Base-by-base conservation (phyloP, 1,284 basidiomycete species). In the Ceratobasidium sp. region DNA sequence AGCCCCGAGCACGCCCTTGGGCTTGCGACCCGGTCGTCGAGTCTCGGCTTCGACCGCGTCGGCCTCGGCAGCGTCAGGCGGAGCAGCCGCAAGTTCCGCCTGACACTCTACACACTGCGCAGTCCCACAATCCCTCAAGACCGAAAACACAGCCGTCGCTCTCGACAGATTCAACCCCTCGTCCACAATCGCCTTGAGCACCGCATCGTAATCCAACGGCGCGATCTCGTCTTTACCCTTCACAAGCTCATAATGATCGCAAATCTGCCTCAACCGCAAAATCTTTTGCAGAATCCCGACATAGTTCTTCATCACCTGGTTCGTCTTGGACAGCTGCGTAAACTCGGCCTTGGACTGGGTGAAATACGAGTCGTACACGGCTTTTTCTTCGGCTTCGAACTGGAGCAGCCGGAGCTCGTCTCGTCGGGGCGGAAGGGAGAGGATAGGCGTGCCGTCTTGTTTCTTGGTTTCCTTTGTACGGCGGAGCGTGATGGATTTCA, bases 221-320 rank as follows among this genome's bases (percentile, higher is more conserved):
- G 69, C 53, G n/a, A 68, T 76, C 49, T 78, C 78, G 18, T 84
- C 81, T 81, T 95, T 96, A 80, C 92, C 92, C 83, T 94, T 89
- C 1, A 98, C 95, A 49, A 99, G 90, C 82, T 97, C 96, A 81
- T 92, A 95, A 86, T 99, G 97, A 84, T 98, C 96, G 86, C 98
- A 99, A 70, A 98, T 98, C 87, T 99, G 97, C 55, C 98, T 94
- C 53, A 99, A 89, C 10, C 96, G 94, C 73, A 98, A 88, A 77
- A 98, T 94, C 88, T 97, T 97, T 87, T 98, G 97, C 81, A 99
- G 86, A 82, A 99, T 98, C 72, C 97, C 96, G 78, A 98, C 97
- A 83, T 98, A 99, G 84, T 98, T 98, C 90, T 97, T 97, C 92
- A 96, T 95, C 69, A 98, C 93, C 84, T 97, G 95, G 82, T 95